phyloP scores from a whole-genome alignment of 805 yeast species.

The Clavispora vitiphila region DNA sequence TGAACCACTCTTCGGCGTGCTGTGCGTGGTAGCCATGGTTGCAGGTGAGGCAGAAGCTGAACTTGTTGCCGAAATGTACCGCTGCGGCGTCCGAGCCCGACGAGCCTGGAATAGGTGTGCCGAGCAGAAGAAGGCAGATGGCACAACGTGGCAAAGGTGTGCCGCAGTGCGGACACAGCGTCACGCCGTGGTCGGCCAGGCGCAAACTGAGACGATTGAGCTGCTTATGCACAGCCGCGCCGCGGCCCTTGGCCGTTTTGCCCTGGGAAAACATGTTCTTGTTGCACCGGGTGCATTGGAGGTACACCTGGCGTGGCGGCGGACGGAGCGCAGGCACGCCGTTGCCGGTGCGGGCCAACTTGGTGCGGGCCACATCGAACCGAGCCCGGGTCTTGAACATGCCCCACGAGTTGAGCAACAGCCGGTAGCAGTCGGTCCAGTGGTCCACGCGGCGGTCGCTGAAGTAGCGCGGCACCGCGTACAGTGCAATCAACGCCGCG shows the following conservation, averaged over 20 bases:
- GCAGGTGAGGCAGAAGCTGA: constrained; percentile 85
- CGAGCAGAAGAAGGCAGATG: constrained; percentile 76
- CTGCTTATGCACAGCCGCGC: constrained; percentile 24
- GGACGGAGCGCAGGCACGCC: constrained; percentile 47
- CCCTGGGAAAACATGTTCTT: constrained; percentile 51
- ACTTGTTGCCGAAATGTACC: constrained; percentile 51
- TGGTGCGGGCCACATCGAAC: constrained; percentile 76
- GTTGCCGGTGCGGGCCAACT: constrained; percentile 48
- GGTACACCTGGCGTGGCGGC: constrained; percentile 67
- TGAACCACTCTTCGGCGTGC: constrained; percentile 96
- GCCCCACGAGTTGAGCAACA: constrained; percentile 16
- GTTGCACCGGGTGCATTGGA: constrained; percentile 82
- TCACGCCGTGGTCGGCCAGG: constrained; percentile 21
- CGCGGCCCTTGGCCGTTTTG: constrained; percentile 11
- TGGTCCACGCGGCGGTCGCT: constrained; percentile 63
- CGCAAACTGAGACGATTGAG: constrained; percentile 21
- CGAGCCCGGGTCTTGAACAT: constrained; percentile 43
- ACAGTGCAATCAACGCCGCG: constrained; percentile 74
- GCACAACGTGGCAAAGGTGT: constrained; percentile 87
- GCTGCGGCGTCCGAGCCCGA: neutral
- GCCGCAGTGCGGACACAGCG: constrained; percentile 79
- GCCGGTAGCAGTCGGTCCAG: constrained; percentile 54
- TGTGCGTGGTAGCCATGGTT: constrained; percentile 94
- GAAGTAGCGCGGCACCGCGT: constrained; percentile 82
- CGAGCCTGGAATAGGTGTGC: constrained; percentile 50